Evolutionary conservation across 1,139 yeast genomes (phyloP).

Genomic region (Suhomyces ambrosiae): DNA sequence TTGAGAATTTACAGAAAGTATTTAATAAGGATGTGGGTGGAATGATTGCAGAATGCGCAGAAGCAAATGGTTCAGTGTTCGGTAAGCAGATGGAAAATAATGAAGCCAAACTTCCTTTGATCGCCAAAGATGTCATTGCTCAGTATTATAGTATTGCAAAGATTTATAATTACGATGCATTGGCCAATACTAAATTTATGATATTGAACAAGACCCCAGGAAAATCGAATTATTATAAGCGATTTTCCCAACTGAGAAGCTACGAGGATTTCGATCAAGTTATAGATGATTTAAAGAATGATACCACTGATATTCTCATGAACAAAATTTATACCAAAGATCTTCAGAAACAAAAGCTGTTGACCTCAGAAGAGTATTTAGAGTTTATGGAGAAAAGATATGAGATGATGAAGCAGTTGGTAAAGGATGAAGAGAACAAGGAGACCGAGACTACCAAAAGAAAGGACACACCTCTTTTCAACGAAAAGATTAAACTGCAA

Average conservation of each 20-base stretch:
- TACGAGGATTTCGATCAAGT: conserved; percentile 46
- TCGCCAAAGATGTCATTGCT: conserved; percentile 56
- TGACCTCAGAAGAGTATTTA: conserved; percentile 24
- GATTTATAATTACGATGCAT: conserved; percentile 26
- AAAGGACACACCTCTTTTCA: conserved; percentile 6
- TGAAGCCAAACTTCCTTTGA: conserved; percentile 36
- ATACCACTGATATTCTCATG: conserved; percentile 34
- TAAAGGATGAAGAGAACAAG: conserved; percentile 5
- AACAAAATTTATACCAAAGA: conserved; percentile 35
- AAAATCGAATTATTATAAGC: conserved; percentile 60
- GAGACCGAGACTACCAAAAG: conserved; percentile 6
- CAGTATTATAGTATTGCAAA: conserved; percentile 61
- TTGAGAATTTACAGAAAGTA: conserved; percentile 48
- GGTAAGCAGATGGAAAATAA: conserved; percentile 14
- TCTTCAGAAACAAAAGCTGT: conserved; percentile 35
- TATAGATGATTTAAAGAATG: conserved; percentile 27
- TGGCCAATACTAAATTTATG: conserved; percentile 79
- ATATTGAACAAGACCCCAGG: conserved; percentile 81
- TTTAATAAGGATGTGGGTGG: conserved; percentile 66
- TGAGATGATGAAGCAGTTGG: conserved; percentile 15
- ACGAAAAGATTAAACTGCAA: conserved; percentile 8
- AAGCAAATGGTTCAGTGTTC: conserved; percentile 81
- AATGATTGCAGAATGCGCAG: conserved; percentile 94
- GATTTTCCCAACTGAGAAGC: conserved; percentile 58
- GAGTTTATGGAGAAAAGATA: conserved; percentile 14